Evolutionary conservation across 345 rosid genomes (phyloP), one percentile per base, ranked within the genome.

Genomic region (Nephelium lappaceum): DNA sequence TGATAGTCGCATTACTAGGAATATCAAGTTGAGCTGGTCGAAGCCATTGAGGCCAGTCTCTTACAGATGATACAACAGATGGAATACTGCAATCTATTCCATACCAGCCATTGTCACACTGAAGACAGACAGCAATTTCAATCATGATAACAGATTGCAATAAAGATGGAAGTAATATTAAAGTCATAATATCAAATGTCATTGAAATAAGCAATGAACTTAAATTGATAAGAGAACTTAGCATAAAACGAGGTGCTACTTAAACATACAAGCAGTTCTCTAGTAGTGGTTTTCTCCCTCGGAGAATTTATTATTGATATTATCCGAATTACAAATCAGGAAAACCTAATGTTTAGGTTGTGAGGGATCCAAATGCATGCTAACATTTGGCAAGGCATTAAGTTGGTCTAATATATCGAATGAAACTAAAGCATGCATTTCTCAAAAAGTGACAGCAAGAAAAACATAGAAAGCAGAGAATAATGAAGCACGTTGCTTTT

Each of bases 11-110:
- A 73, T 77, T 82, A 61, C 83, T 71, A 45, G 97, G 95, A 77
- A 93, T 81, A 81, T 90, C 88, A 76, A 95, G 77, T 65, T 86
- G 93, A 81, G 98, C 95, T 76, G 98, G 99, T 69, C 89, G 88
- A 83, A 95, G 93, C 99, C 98, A 95, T 76, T 75, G 84, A 71
- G 99, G 99, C 98, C 96, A 93, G 69, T 90, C 94, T 74, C 88
- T 86, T 24, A 95, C 84, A 36, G 98, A 82, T 12, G 98, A 92
- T 62, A 80, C 27, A 71, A 91, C 86, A 21, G 99, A 95, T 69
- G 99, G 99, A 69, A 89, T 81, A 82, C 99, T 90, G 84, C 98
- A 95, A 66, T 95, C 99, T 78, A 81, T 84, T 76, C 99, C 99
- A 82, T 91, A 90, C 97, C 99, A 95, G 38, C 97, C 97, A 81